These are phyloP conservation scores for Psilocybe cubensis DNA, from an alignment of 768 basidiomycete genomes.

Conservation along the genomic window DNA sequence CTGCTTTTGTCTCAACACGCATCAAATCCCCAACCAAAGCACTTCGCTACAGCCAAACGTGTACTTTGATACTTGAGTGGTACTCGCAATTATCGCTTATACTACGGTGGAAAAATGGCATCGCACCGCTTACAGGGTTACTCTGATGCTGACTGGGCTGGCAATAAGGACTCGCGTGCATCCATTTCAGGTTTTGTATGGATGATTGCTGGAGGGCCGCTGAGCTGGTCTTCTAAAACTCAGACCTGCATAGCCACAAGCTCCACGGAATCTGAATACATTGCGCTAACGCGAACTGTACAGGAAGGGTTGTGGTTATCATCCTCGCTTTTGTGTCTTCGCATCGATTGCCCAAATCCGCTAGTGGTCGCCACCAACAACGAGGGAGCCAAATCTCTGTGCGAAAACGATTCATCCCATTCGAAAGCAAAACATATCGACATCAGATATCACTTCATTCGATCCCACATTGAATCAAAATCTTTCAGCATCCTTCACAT, in stretches of 20 bases:
- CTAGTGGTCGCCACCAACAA: too few relatives aligned
- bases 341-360: too few relatives aligned
- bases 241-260: constrained; percentile 31
- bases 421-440: too few relatives aligned
- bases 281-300: too few relatives aligned
- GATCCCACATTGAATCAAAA: too few relatives aligned
- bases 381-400: too few relatives aligned
- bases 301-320: too few relatives aligned
- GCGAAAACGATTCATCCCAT: too few relatives aligned
- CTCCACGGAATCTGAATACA: constrained; percentile 38
- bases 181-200: constrained; percentile 35
- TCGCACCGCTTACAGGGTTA: constrained; percentile 1
- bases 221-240: constrained; percentile 36
- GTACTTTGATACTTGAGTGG: constrained; percentile 43
- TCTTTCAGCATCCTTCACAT: too few relatives aligned
- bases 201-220: constrained; percentile 29
- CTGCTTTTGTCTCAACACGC: constrained; percentile 34
- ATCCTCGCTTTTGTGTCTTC: too few relatives aligned
- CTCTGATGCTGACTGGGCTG: constrained; percentile 23
- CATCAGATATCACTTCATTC: too few relatives aligned
- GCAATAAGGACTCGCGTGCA: constrained; percentile 26
- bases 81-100: constrained; percentile 1
- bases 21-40: constrained; percentile 30
- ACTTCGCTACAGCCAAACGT: constrained; percentile 43
- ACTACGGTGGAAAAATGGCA: background rate